Conservation (phyloP, 768 basidiomycete genomes). For the Neoboletus brunneissimus region DNA sequence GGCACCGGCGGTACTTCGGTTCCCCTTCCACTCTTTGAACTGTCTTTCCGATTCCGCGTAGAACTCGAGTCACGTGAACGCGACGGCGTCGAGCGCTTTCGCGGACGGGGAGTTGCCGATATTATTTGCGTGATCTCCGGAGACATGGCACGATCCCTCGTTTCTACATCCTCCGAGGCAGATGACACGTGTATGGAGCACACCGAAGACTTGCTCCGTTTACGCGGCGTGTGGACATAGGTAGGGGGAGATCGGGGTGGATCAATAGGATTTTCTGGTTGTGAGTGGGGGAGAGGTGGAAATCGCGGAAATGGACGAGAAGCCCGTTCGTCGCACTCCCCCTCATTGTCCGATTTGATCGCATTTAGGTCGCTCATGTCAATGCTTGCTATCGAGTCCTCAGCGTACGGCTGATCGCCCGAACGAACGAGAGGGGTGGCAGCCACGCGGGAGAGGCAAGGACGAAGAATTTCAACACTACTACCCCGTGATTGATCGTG, state of each 20-base stretch:
- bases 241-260: slow-evolving; percentile 4
- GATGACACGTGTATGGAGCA: slow-evolving; percentile 11
- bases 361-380: slow-evolving; percentile 34
- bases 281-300: slow-evolving; percentile 23
- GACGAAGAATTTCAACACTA: slow-evolving; percentile 22
- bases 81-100: slow-evolving; percentile 23
- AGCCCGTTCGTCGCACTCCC: slow-evolving; percentile 23
- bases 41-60: slow-evolving; percentile 17
- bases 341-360: slow-evolving; percentile 29
- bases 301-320: slow-evolving; percentile 27
- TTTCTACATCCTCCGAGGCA: slow-evolving; percentile 3
- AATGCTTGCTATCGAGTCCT: slow-evolving; percentile 29
- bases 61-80: slow-evolving; percentile 25
- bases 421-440: background rate
- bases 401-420: background rate
- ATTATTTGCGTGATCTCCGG: slow-evolving; percentile 43
- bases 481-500: slow-evolving; percentile 13
- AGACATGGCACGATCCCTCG: slow-evolving; percentile 23
- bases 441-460: slow-evolving; percentile 16
- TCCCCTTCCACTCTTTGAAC: slow-evolving; percentile 4
- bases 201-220: slow-evolving; percentile 19
- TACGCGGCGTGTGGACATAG: slow-evolving; percentile 25
- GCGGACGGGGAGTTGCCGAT: slow-evolving; percentile 37
- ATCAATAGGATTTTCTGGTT: slow-evolving; percentile 7
- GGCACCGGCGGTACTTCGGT: slow-evolving; percentile 13